These are phyloP conservation scores for Castanea crenata DNA, from an alignment of 306 rosid genomes.

Conservation along the genomic window DNA sequence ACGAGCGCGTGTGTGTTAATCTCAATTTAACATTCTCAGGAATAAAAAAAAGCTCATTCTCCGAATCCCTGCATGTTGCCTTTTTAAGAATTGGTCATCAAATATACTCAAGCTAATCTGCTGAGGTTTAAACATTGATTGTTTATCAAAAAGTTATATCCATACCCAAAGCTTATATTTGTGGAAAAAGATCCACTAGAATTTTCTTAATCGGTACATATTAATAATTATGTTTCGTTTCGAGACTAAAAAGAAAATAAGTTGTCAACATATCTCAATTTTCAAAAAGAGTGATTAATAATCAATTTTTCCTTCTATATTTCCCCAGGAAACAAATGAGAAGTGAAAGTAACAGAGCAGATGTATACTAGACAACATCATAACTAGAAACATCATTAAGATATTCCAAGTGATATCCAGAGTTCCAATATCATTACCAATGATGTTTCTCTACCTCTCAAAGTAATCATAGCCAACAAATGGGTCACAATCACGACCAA, in stretches of 20 bases:
- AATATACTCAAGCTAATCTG: not conserved
- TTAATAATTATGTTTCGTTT: too few relatives aligned
- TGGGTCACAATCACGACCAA: not conserved
- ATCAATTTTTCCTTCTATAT: not conserved
- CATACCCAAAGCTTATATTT: not conserved
- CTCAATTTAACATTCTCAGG: too few relatives aligned
- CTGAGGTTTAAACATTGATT: not conserved
- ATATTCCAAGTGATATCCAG: slow-evolving; percentile 1
- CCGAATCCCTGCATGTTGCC: not conserved
- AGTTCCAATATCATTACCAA: not conserved
- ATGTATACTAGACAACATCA: slow-evolving; percentile 14
- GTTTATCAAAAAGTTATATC: not conserved
- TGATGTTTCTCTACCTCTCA: slow-evolving; percentile 1
- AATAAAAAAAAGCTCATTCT: not conserved
- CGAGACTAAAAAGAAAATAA: too few relatives aligned
- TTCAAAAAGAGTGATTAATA: not conserved
- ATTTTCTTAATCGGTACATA: too few relatives aligned
- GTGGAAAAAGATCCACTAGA: not conserved
- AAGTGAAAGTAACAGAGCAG: not conserved
- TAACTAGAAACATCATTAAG: slow-evolving; percentile 6
- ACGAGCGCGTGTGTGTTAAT: too few relatives aligned
- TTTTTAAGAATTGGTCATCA: not conserved
- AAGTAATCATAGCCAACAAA: not conserved
- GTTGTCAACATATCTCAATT: not conserved
- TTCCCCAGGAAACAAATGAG: not conserved